A percentile compares a stretch with the other conserved stretches of the same genome.
Evolutionary conservation across 2,329 filamentous ascomycete species (phyloP).

Genomic region (Monilinia fructigena): DNA sequence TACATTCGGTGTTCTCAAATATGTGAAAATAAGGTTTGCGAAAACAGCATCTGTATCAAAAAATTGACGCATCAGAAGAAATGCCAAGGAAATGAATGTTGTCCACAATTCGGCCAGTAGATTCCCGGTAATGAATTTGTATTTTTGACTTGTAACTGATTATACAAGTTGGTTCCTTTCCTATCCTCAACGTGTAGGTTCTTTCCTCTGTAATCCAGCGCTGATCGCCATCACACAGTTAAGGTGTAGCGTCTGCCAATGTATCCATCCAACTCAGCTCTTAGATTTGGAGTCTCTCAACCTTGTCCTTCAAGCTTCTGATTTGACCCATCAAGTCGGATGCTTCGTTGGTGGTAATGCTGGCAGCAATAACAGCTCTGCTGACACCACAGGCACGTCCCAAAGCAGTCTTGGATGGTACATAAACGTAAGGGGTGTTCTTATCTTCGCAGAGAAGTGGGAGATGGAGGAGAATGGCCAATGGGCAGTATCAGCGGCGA

Average conservation of each 20-base stretch:
- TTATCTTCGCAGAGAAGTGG: slow-evolving; percentile 86
- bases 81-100: neutral
- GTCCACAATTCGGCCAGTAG: neutral
- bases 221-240: slow-evolving; percentile 18
- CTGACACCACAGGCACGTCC: slow-evolving; percentile 88
- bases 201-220: neutral
- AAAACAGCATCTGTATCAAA: neutral
- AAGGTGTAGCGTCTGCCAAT: slow-evolving; percentile 22
- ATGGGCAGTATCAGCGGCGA: slow-evolving; percentile 82
- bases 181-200: neutral
- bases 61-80: neutral
- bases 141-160: slow-evolving; percentile 1
- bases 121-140: slow-evolving; percentile 17
- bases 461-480: slow-evolving; percentile 85
- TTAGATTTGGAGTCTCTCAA: slow-evolving; percentile 93
- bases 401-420: slow-evolving; percentile 77
- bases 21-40: neutral
- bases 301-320: slow-evolving; percentile 85
- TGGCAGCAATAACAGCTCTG: slow-evolving; percentile 80
- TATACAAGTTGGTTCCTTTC: slow-evolving; percentile 9
- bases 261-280: neutral
- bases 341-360: slow-evolving; percentile 89
- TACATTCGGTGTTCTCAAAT: neutral
- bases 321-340: slow-evolving; percentile 87
- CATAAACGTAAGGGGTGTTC: slow-evolving; percentile 71